A percentile compares a stretch with the other conserved stretches of the same genome.
phyloP scores from a whole-genome alignment of 1,139 yeast species.

The Kazachstania sp. region DNA sequence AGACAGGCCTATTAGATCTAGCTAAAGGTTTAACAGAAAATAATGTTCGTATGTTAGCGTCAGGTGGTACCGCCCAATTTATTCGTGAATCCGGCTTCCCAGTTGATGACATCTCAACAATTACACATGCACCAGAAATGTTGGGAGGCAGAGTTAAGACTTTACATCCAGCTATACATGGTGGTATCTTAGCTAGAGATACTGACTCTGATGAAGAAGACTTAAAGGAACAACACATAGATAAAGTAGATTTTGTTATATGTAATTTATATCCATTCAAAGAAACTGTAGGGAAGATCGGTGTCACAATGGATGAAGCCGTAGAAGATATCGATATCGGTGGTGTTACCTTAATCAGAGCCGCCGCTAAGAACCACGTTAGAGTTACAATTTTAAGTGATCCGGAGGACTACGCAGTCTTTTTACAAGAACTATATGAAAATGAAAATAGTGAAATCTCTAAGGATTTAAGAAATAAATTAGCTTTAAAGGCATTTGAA shows the following conservation, averaged over 20 bases:
- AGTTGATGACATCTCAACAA: conserved; percentile 87
- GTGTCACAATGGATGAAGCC: conserved; percentile 94
- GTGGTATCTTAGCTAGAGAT: conserved; percentile 94
- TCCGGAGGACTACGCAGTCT: conserved; percentile 83
- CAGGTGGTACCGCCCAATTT: conserved; percentile 94
- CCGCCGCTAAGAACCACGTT: conserved; percentile 97
- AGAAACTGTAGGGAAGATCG: conserved; percentile 91
- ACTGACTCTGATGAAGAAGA: conserved; percentile 84
- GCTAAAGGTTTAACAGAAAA: conserved; percentile 90
- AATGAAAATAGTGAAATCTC: conserved; percentile 55
- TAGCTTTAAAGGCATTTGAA: conserved; percentile 95
- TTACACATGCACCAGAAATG: conserved; percentile 98
- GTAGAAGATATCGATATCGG: conserved; percentile 98
- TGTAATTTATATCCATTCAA: conserved; percentile 97
- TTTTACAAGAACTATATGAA: conserved; percentile 59
- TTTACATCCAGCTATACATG: conserved; percentile 97
- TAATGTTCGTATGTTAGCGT: conserved; percentile 85
- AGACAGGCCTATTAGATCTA: conserved; percentile 88
- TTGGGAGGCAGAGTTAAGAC: conserved; percentile 97
- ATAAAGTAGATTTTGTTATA: conserved; percentile 91
- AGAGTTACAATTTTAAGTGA: conserved; percentile 93
- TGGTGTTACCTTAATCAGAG: conserved; percentile 93
- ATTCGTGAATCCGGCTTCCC: conserved; percentile 97
- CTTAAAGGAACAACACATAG: conserved; percentile 77
- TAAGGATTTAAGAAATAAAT: conserved; percentile 62